Conservation (phyloP, 495 filamentous ascomycete species). For the Neurospora intermedia region DNA sequence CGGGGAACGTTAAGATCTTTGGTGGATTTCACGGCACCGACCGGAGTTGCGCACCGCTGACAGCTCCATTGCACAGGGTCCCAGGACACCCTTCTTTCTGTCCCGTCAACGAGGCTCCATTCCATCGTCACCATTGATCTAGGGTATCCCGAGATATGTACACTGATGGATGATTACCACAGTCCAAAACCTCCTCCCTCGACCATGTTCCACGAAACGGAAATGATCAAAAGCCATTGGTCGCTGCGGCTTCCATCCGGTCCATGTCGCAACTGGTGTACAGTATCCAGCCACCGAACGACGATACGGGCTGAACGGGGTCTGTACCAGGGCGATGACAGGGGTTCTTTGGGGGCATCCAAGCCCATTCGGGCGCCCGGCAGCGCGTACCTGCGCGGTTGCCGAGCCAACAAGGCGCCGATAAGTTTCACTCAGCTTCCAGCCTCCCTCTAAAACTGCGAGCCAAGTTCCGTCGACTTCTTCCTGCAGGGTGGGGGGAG, state of each 20-base stretch:
- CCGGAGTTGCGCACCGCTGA: background rate
- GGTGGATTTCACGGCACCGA: background rate
- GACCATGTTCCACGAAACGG: background rate
- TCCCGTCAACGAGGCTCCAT: background rate
- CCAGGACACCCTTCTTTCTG: background rate
- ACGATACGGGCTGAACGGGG: background rate
- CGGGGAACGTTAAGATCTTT: background rate
- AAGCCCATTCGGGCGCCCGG: background rate
- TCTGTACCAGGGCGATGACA: background rate
- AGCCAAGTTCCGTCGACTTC: background rate
- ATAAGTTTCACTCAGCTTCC: background rate
- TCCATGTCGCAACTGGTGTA: background rate
- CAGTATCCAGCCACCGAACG: background rate
- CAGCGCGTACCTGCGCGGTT: constrained; percentile 1
- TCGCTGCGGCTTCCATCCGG: background rate
- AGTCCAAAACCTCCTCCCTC: background rate
- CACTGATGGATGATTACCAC: background rate
- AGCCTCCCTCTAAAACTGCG: background rate
- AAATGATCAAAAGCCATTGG: background rate
- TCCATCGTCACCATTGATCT: background rate
- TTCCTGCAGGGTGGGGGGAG: background rate
- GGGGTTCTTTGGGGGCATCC: background rate
- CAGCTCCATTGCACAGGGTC: background rate
- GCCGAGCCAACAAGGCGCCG: constrained; percentile 4
- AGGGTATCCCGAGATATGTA: background rate